Conservation (phyloP, 2,329 filamentous ascomycete species). For the Alternaria brassicicola region DNA sequence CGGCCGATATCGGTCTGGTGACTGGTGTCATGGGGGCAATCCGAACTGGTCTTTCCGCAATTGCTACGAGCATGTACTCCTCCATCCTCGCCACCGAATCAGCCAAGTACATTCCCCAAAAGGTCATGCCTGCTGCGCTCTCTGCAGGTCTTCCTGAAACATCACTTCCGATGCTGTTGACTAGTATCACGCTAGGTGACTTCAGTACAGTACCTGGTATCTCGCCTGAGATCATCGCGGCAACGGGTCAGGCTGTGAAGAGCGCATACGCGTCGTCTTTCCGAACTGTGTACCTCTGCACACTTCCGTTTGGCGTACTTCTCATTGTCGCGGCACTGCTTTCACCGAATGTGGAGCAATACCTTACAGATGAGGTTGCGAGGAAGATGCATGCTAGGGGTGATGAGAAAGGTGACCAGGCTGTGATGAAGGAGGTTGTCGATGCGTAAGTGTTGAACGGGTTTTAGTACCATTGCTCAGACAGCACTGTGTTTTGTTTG, state of each 20-base stretch:
- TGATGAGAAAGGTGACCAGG: constrained; percentile 16
- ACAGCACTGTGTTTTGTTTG: background rate
- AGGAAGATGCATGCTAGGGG: constrained; percentile 49
- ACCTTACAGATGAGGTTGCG: constrained; percentile 53
- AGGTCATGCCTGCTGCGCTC: constrained; percentile 34
- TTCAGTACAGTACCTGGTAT: constrained; percentile 37
- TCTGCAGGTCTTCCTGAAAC: constrained; percentile 32
- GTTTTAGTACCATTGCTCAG: background rate
- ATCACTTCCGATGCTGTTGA: constrained; percentile 29
- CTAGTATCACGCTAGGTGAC: constrained; percentile 30
- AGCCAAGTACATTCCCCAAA: constrained; percentile 33
- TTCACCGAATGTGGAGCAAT: constrained; percentile 53
- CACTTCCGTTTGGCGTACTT: constrained; percentile 45
- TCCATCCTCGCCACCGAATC: constrained; percentile 39
- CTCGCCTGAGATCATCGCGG: constrained; percentile 30
- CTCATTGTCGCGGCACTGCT: constrained; percentile 49
- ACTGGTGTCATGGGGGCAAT: constrained; percentile 41
- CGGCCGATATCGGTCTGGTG: constrained; percentile 41
- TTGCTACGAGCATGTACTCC: constrained; percentile 40
- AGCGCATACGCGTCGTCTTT: constrained; percentile 55
- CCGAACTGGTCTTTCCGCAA: constrained; percentile 33
- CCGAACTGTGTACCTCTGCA: constrained; percentile 54
- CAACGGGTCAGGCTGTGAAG: constrained; percentile 46
- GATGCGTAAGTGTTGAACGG: constrained; percentile 3
- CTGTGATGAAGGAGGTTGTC: constrained; percentile 23